Evolutionary conservation across 2,329 filamentous ascomycete genomes (phyloP).

Genomic region (Chaetomiaceae sp.): DNA sequence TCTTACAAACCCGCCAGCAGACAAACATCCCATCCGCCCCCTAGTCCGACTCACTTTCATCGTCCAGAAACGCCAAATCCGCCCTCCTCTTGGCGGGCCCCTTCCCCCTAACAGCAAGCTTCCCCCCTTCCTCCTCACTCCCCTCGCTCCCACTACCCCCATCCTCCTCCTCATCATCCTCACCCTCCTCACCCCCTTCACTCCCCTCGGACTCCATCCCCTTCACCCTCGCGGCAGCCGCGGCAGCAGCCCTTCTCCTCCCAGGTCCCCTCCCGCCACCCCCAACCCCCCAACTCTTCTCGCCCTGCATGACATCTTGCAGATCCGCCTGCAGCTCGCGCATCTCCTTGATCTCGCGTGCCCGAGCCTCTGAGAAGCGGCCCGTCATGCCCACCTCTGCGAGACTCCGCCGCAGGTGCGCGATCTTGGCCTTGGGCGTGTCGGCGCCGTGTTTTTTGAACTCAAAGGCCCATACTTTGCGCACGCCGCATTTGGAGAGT

Average conservation of each 20-base stretch:
- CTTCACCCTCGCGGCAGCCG: constrained; percentile 32
- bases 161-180: constrained; percentile 15
- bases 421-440: constrained; percentile 66
- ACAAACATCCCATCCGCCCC: background rate
- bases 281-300: constrained; percentile 65
- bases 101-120: constrained; percentile 29
- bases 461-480: constrained; percentile 86
- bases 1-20: no score
- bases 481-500: constrained; percentile 83
- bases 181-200: background rate
- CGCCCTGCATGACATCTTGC: constrained; percentile 77
- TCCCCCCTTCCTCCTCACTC: constrained; percentile 22
- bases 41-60: constrained; percentile 62
- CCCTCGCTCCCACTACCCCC: constrained; percentile 32
- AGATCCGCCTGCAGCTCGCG: constrained; percentile 81
- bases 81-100: constrained; percentile 42
- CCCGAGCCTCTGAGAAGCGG: constrained; percentile 79
- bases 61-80: constrained; percentile 62
- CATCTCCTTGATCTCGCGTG: constrained; percentile 79
- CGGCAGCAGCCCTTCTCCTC: constrained; percentile 39
- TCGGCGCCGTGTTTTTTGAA: constrained; percentile 70
- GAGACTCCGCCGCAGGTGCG: constrained; percentile 73
- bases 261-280: constrained; percentile 36
- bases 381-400: constrained; percentile 82
- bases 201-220: constrained; percentile 14